A percentile compares a stretch with the other conserved stretches of the same genome.
Conservation (phyloP, 106 monocot species). For the Allium fistulosum region DNA sequence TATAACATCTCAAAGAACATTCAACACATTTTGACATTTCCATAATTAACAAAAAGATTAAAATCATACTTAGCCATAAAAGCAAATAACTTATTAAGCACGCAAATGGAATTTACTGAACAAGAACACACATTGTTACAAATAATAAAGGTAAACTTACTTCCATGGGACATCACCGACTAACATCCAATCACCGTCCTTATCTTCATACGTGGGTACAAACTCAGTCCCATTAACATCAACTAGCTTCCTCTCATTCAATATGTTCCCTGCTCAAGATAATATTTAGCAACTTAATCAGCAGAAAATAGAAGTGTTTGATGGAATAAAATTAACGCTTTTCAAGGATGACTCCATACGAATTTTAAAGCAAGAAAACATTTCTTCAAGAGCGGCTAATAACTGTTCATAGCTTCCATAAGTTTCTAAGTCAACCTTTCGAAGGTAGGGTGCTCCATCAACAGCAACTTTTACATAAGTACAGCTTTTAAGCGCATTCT, state of each 20-base stretch:
- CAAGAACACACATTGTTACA: too few relatives aligned
- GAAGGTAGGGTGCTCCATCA: conserved; percentile 84
- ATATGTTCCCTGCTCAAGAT: conserved; percentile 30
- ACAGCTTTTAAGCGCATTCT: conserved; percentile 58
- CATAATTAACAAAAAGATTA: too few relatives aligned
- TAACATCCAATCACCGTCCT: conserved; percentile 95
- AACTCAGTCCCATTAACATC: conserved; percentile 76
- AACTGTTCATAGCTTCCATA: conserved; percentile 69
- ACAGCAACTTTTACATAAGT: conserved; percentile 88
- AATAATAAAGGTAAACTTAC: conserved; percentile 21
- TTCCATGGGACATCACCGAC: conserved; percentile 95
- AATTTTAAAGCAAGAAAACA: conserved; percentile 81
- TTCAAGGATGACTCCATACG: conserved; percentile 16
- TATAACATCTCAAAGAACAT: too few relatives aligned
- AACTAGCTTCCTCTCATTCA: conserved; percentile 65
- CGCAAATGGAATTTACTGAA: too few relatives aligned
- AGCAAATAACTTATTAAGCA: too few relatives aligned
- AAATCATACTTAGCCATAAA: too few relatives aligned
- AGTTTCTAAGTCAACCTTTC: conserved; percentile 76
- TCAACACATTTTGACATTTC: too few relatives aligned
- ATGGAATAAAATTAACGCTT: background rate
- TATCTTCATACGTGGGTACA: conserved; percentile 85
- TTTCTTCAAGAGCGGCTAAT: conserved; percentile 70
- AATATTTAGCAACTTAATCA: background rate
- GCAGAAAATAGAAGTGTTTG: background rate